These are phyloP conservation scores for Gynostemma pentaphyllum DNA, from an alignment of 306 rosid species.

Conservation along the genomic window DNA sequence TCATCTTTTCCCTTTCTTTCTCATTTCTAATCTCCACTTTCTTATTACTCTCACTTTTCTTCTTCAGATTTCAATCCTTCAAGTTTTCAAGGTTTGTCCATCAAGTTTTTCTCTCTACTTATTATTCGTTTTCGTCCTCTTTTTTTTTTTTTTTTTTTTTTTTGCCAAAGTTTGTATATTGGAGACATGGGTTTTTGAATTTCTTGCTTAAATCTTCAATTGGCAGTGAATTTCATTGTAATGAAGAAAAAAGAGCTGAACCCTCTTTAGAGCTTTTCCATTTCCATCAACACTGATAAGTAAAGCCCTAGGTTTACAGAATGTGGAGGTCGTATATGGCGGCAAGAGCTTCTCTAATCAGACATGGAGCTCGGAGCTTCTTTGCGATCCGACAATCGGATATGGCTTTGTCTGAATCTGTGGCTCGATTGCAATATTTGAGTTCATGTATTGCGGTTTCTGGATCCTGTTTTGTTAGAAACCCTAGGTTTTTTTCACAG, in stretches of 20 bases:
- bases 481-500: conserved; percentile 4
- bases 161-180: background rate
- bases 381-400: background rate
- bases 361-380: background rate
- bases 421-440: background rate
- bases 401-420: background rate
- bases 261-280: background rate
- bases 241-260: background rate
- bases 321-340: conserved; percentile 9
- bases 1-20: too few relatives aligned
- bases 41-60: too few relatives aligned
- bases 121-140: too few relatives aligned
- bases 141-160: background rate
- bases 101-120: too few relatives aligned
- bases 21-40: too few relatives aligned
- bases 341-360: conserved; percentile 3
- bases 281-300: background rate
- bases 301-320: background rate
- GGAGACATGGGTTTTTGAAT: background rate
- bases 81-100: background rate
- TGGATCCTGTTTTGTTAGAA: background rate
- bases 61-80: background rate
- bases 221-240: background rate
- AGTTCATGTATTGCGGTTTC: background rate
- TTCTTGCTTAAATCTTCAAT: background rate